These are phyloP conservation scores for Cajanus cajan DNA, from an alignment of 306 rosid genomes.

Conservation along the genomic window DNA sequence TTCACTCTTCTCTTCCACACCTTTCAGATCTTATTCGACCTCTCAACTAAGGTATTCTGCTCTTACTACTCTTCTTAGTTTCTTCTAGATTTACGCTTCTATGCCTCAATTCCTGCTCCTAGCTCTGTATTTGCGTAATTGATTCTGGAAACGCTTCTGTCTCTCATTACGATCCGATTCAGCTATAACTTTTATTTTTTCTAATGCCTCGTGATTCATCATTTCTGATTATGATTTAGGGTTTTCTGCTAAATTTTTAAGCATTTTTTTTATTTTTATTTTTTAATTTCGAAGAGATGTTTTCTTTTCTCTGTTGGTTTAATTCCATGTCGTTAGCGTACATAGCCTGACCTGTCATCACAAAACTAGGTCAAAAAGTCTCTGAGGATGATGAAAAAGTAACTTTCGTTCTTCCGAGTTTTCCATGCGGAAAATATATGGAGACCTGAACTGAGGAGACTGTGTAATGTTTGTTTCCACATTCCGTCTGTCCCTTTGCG, in stretches of 20 bases:
- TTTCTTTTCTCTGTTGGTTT: background rate
- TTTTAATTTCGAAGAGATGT: background rate
- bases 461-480: background rate
- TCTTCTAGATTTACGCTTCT: background rate
- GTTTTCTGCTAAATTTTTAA: background rate
- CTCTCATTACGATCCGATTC: slow-evolving; percentile 38
- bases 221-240: background rate
- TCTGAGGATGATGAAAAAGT: slow-evolving; percentile 47
- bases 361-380: background rate
- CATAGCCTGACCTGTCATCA: background rate
- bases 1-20: background rate
- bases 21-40: slow-evolving; percentile 10
- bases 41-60: background rate
- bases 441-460: slow-evolving; percentile 74
- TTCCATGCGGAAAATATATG: slow-evolving; percentile 44
- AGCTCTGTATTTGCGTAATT: background rate
- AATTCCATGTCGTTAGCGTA: background rate
- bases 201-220: background rate
- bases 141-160: background rate
- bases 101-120: background rate
- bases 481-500: background rate
- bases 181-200: slow-evolving; percentile 32
- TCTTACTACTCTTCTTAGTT: background rate
- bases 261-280: background rate
- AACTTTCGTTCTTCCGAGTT: slow-evolving; percentile 65